These are phyloP conservation scores for Plasmodium vivax DNA, from an alignment of 169 alveolate species.

Conservation along the genomic window DNA sequence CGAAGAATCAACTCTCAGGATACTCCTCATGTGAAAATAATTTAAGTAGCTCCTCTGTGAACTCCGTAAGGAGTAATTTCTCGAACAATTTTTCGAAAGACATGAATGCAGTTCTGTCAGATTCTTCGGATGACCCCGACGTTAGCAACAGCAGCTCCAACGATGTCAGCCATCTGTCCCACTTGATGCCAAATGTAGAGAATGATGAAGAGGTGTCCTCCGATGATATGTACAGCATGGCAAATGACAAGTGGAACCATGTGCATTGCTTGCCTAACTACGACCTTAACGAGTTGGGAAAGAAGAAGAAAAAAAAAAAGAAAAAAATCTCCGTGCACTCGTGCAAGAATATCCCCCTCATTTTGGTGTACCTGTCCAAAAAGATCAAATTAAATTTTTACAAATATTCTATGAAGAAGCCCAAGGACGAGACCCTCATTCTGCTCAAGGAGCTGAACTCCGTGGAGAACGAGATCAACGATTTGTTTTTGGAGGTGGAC, in stretches of 20 bases:
- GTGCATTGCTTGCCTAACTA: slow-evolving; percentile 27
- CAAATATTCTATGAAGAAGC: slow-evolving; percentile 72
- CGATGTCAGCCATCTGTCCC: background rate
- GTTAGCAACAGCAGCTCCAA: slow-evolving; percentile 28
- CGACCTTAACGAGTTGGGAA: slow-evolving; percentile 3
- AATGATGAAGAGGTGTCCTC: slow-evolving; percentile 20
- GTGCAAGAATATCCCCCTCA: slow-evolving; percentile 14
- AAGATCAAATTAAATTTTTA: slow-evolving; percentile 71
- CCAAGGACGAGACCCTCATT: slow-evolving; percentile 65
- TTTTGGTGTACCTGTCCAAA: slow-evolving; percentile 47
- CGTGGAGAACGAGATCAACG: slow-evolving; percentile 52
- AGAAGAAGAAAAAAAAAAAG: slow-evolving; percentile 50
- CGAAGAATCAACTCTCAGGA: slow-evolving; percentile 5
- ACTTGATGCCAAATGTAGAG: background rate
- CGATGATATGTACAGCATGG: slow-evolving; percentile 5
- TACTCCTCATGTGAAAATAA: slow-evolving; percentile 40
- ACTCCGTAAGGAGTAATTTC: slow-evolving; percentile 38
- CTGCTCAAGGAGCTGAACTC: slow-evolving; percentile 63
- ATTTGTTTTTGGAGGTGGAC: slow-evolving; percentile 71
- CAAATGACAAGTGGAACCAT: slow-evolving; percentile 55
- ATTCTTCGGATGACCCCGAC: slow-evolving; percentile 15
- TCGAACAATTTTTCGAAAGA: slow-evolving; percentile 7
- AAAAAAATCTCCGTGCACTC: slow-evolving; percentile 53
- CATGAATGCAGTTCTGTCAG: background rate
- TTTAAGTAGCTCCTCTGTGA: slow-evolving; percentile 40